Conservation (phyloP, 2,329 filamentous ascomycete genomes). For the Pseudopithomyces chartarum region DNA sequence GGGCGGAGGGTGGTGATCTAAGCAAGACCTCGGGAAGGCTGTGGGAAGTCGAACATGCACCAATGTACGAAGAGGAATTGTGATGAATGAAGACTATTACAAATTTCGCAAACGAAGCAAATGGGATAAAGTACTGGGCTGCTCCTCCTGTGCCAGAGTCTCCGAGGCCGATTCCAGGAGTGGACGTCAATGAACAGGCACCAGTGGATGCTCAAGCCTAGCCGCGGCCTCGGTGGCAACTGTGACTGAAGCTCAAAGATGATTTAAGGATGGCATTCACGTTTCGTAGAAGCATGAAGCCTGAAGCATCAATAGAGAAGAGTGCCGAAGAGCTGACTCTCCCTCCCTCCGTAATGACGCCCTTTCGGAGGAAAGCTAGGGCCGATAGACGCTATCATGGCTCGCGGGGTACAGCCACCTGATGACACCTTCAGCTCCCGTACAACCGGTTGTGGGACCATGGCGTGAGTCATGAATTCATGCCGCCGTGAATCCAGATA, state of each 20-base stretch:
- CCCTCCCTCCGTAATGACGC: not conserved
- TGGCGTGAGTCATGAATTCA: not conserved
- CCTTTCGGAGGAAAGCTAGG: constrained; percentile 3
- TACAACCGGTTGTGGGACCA: not conserved
- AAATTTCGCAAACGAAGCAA: no score
- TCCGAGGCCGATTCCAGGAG: not conserved
- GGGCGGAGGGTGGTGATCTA: no score
- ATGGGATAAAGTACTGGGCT: not conserved
- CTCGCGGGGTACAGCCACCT: constrained; percentile 13
- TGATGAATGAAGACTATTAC: no score
- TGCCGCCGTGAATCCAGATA: not conserved
- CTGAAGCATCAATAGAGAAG: no score
- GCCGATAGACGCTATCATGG: constrained; percentile 15
- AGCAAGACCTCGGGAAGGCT: no score
- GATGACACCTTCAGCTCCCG: not conserved
- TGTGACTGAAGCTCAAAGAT: not conserved
- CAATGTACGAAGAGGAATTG: no score
- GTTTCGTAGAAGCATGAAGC: not conserved
- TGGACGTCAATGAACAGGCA: constrained; percentile 1
- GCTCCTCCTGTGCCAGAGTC: not conserved
- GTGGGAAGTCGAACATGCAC: no score
- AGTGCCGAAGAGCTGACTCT: not conserved
- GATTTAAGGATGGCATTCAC: not conserved
- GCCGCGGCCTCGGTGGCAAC: no score
- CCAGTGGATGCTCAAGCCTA: no score